Base-by-base conservation (phyloP, 106 monocot genomes). In the Dendrobium catenatum region DNA sequence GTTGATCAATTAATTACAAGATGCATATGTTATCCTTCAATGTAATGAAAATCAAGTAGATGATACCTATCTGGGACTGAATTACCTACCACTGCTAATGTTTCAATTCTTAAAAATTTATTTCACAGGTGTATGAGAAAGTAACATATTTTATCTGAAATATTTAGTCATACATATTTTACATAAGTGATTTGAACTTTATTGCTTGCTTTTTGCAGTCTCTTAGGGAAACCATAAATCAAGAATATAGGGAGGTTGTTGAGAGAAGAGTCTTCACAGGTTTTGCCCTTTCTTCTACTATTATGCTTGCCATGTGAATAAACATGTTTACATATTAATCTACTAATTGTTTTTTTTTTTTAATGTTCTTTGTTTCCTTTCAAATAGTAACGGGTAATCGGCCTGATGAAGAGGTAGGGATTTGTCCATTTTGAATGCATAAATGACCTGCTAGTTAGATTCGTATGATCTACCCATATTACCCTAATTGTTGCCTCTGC, bases 251-350 rank as follows among this genome's bases (percentile, higher is more conserved):
- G 20, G 97, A 94, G 56, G 92, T 93, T 82, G 92, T 97, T 67
- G 97, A 97, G 84, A 94, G 97, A 87, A 97, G 97, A 85, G 89
- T 97, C 68, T 92, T 89, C 87, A 98, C 98, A 87, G 96, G 96
- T 94, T 77, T 42, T 68, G 31, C 59, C 37, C 19, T 59, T 61
- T 70, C 18, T 58, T 77, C 42, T 9, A 22, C 20, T 37, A 9
- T 51, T 3, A 27, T 81, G 58, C 55, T 48, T 31, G 47, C 44
- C 9, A n/a, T 27, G 22, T 68, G 26, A 26, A 47, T 55, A 73
- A 20, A 2, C 37, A 78, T 42, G 43, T 5, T 66, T 43, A 70
- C 41, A 26, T 42, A 56, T 26, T 0, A 81, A 7, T 10, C 22
- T 73, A 42, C 26, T 82, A 67, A 68, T 17, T 77, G 6, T 84